These are phyloP conservation scores for Pseudocercospora eumusae DNA, from an alignment of 2,329 filamentous ascomycete species.

Conservation along the genomic window DNA sequence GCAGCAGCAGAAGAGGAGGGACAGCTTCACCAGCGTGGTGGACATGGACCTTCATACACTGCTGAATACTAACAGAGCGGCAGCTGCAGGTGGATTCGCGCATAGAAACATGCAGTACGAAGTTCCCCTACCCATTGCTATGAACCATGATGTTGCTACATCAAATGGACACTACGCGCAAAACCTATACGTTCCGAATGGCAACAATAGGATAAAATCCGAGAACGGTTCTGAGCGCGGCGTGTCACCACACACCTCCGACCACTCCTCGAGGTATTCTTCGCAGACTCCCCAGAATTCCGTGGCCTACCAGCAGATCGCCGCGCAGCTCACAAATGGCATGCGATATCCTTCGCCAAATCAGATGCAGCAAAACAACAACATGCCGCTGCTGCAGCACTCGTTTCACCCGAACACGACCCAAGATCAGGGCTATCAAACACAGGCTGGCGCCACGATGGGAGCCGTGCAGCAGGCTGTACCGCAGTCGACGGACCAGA, in stretches of 20 bases:
- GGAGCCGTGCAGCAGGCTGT: slow-evolving; percentile 37
- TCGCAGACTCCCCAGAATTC: slow-evolving; percentile 58
- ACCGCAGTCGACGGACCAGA: slow-evolving; percentile 39
- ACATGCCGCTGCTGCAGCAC: slow-evolving; percentile 58
- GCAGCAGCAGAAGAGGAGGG: slow-evolving; percentile 40
- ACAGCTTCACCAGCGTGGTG: slow-evolving; percentile 37
- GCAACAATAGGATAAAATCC: slow-evolving; percentile 55
- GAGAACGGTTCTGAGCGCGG: slow-evolving; percentile 62
- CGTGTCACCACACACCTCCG: slow-evolving; percentile 57
- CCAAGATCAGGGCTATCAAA: slow-evolving; percentile 48
- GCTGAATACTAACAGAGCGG: slow-evolving; percentile 43
- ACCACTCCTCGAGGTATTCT: slow-evolving; percentile 59
- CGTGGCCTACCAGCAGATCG: slow-evolving; percentile 48
- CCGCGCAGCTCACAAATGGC: slow-evolving; percentile 52
- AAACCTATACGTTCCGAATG: slow-evolving; percentile 52
- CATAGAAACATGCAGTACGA: slow-evolving; percentile 45
- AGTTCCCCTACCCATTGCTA: slow-evolving; percentile 38
- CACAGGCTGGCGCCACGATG: slow-evolving; percentile 37
- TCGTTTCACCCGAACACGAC: slow-evolving; percentile 54
- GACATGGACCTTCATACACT: slow-evolving; percentile 42
- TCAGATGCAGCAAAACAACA: slow-evolving; percentile 49
- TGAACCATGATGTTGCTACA: slow-evolving; percentile 36
- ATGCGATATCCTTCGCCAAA: slow-evolving; percentile 58
- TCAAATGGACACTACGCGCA: slow-evolving; percentile 41
- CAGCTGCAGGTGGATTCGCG: slow-evolving; percentile 33